Evolutionary conservation across 2,329 filamentous ascomycete species (phyloP).

Genomic region (Scortechinia acanthostroma): DNA sequence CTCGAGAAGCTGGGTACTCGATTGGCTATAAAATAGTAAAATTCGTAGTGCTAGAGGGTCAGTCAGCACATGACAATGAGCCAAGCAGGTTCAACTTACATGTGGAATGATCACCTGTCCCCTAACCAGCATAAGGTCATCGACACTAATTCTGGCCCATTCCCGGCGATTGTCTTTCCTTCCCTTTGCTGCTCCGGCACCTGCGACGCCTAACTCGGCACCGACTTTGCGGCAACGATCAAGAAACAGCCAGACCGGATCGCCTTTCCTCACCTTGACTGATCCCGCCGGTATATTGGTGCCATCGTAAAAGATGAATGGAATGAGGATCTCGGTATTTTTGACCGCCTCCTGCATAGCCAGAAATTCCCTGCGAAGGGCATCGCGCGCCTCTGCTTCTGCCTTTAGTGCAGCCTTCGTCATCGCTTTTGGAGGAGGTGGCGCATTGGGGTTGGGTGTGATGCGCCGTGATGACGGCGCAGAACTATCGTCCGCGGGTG

Average conservation of each 20-base stretch:
- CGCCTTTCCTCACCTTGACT: slow-evolving; percentile 85
- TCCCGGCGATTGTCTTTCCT: slow-evolving; percentile 58
- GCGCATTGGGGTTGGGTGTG: slow-evolving; percentile 39
- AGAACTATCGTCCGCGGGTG: slow-evolving; percentile 5
- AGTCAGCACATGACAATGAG: slow-evolving; percentile 4
- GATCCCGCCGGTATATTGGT: slow-evolving; percentile 79
- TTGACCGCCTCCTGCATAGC: slow-evolving; percentile 79
- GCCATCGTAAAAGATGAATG: slow-evolving; percentile 95
- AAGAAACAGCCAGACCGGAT: slow-evolving; percentile 85
- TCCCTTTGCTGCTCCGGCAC: slow-evolving; percentile 34
- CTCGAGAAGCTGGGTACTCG: slow-evolving; percentile 59
- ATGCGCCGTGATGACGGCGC: slow-evolving; percentile 5
- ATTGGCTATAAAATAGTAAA: slow-evolving; percentile 95
- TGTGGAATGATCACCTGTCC: slow-evolving; percentile 89
- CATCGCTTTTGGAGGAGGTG: slow-evolving; percentile 51
- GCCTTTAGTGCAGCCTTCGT: slow-evolving; percentile 69
- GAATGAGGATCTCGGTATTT: slow-evolving; percentile 79
- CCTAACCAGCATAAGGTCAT: slow-evolving; percentile 88
- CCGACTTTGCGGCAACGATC: slow-evolving; percentile 87
- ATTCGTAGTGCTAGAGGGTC: slow-evolving; percentile 75
- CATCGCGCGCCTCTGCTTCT: slow-evolving; percentile 74
- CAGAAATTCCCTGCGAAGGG: slow-evolving; percentile 73
- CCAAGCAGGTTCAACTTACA: slow-evolving; percentile 48
- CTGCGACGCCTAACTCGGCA: slow-evolving; percentile 71
- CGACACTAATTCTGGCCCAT: slow-evolving; percentile 89